Evolutionary conservation across 148 eudicot species (phyloP), one percentile per base, ranked within the genome.

Genomic region (Silene conica): DNA sequence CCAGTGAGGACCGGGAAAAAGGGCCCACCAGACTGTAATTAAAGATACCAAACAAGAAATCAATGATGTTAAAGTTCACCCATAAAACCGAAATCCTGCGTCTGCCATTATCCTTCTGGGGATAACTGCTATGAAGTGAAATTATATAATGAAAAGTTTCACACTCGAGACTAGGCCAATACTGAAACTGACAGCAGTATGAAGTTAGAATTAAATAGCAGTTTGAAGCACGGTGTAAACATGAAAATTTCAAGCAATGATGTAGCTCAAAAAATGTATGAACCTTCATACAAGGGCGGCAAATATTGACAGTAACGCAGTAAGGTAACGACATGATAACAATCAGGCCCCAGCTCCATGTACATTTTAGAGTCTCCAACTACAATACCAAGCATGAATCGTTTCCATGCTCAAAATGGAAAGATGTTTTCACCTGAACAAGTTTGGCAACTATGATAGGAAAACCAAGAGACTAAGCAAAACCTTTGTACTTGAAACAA

Each of bases 1-100:
- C 85, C 82, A 26, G 80, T 82, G n/a, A 81, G 74, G 56, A 81
- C 23, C 14, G 84, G 84, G 25, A 77, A 81, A 70, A 73, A 81
- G 18, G 78, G 84, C 4, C 84, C 84, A 15, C 81, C 81, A 46
- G 78, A 56, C 84, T 81, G 25, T 7, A 6, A 38, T 22, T 19
- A 6, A 45, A 25, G 41, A 31, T 41, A 57, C 28, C 41, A 10
- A 26, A 26, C n/a, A 71, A 25, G 43, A 28, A 25, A 74, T 31
- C 4, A 63, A 61, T 50, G 41, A n/a, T 57, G 62, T 60, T 66
- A 48, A 46, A 15, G 55, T 13, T 50, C 55, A 12, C 43, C 55
- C 18, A 50, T 50, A 50, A 13, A 48, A 10, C 13, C 52, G 55
- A 13, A 3, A 50, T 50, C 14, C 16, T 50, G 16, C 55, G 14